Conservation (phyloP, 805 yeast species). For the Hanseniaspora clermontiae region DNA sequence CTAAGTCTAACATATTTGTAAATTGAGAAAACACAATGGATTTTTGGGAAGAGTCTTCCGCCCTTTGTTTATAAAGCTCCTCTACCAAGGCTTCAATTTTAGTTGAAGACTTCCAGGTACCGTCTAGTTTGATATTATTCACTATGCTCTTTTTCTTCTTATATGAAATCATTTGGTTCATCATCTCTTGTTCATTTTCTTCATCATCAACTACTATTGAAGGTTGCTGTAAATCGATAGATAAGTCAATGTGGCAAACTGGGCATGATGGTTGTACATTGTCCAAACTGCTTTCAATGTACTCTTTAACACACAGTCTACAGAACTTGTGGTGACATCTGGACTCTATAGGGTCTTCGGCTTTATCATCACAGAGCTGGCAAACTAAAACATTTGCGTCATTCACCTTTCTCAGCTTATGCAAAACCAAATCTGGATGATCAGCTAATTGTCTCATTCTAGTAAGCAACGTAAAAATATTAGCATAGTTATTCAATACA, state of each 20-base stretch:
- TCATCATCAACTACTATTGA: conserved; percentile 50
- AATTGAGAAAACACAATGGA: conserved; percentile 96
- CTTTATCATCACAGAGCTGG: conserved; percentile 92
- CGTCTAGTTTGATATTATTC: conserved; percentile 75
- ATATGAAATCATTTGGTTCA: conserved; percentile 35
- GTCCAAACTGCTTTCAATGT: conserved; percentile 59
- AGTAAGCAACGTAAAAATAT: conserved; percentile 87
- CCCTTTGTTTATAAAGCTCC: conserved; percentile 73
- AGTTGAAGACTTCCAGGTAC: conserved; percentile 87
- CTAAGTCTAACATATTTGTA: conserved; percentile 88
- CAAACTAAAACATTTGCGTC: conserved; percentile 46
- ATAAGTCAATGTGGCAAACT: conserved; percentile 85
- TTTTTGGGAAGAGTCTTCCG: conserved; percentile 79
- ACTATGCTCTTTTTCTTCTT: conserved; percentile 51
- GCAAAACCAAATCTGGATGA: conserved; percentile 89
- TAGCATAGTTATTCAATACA: conserved; percentile 90
- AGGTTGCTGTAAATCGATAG: conserved; percentile 81
- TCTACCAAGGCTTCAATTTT: conserved; percentile 94
- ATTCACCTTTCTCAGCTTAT: conserved; percentile 40
- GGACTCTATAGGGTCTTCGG: conserved; percentile 92
- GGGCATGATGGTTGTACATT: conserved; percentile 65
- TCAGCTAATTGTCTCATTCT: conserved; percentile 97
- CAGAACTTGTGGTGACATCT: conserved; percentile 91
- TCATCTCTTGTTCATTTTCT: conserved; percentile 29
- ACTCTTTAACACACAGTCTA: conserved; percentile 82